Evolutionary conservation across 768 basidiomycete species (phyloP).

Genomic region (Phaeotremella skinneri): DNA sequence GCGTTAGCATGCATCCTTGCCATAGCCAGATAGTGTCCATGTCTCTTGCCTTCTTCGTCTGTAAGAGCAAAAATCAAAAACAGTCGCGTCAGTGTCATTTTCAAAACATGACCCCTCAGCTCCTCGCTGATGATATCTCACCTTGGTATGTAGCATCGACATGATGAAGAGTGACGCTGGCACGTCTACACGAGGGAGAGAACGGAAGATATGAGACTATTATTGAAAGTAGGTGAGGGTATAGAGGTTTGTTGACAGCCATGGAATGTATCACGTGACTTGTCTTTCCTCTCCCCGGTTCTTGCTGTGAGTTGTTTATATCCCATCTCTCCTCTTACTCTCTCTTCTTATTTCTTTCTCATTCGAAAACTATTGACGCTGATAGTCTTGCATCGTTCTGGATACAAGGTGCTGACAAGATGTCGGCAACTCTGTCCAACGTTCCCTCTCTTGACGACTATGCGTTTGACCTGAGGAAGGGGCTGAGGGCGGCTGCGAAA

Average conservation of each 20-base stretch:
- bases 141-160: conserved; percentile 29
- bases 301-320: conserved; percentile 17
- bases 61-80: conserved; percentile 15
- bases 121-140: conserved; percentile 9
- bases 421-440: background rate
- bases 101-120: no score
- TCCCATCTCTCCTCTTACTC: conserved; percentile 6
- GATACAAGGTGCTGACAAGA: background rate
- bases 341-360: background rate
- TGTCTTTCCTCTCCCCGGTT: background rate
- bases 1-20: conserved; percentile 4
- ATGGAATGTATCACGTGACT: conserved; percentile 10
- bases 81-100: conserved; percentile 32
- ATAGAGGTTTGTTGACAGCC: conserved; percentile 13
- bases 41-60: conserved; percentile 42
- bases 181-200: conserved; percentile 11
- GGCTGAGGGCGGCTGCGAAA: conserved; percentile 29
- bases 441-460: conserved; percentile 31
- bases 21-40: background rate
- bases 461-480: conserved; percentile 34
- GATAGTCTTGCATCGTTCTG: background rate
- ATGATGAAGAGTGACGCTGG: conserved; percentile 12
- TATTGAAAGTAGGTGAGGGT: no score
- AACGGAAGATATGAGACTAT: no score
- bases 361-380: conserved; percentile 5